A percentile compares a stretch with the other conserved stretches of the same genome.
Evolutionary conservation across 2,329 filamentous ascomycete species (phyloP).

Genomic region (Ophiostoma ulmi): DNA sequence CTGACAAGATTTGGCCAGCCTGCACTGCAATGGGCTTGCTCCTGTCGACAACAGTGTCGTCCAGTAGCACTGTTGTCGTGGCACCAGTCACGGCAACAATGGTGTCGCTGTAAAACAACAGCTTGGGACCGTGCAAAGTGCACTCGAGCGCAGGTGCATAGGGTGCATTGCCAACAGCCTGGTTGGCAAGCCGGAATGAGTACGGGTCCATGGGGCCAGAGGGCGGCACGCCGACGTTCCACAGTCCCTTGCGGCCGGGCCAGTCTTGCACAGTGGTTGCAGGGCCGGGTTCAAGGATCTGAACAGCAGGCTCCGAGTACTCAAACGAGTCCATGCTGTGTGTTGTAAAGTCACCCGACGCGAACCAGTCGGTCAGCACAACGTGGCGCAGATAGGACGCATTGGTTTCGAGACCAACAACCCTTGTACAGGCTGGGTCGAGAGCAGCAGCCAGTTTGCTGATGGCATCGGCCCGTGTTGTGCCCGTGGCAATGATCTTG

Average conservation of each 20-base stretch:
- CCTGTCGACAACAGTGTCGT: constrained; percentile 35
- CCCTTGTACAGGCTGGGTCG: constrained; percentile 23
- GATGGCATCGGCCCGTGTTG: constrained; percentile 39
- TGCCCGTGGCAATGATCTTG: constrained; percentile 53
- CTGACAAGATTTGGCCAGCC: not conserved
- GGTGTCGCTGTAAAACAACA: constrained; percentile 51
- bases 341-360: constrained; percentile 50
- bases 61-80: constrained; percentile 46
- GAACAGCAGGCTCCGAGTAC: constrained; percentile 47
- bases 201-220: constrained; percentile 58
- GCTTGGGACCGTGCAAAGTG: constrained; percentile 54
- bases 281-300: constrained; percentile 33
- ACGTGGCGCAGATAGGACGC: constrained; percentile 51
- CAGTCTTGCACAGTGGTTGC: constrained; percentile 38
- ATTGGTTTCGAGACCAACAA: constrained; percentile 50
- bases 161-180: constrained; percentile 52
- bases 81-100: constrained; percentile 55
- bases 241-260: constrained; percentile 51
- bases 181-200: constrained; percentile 54
- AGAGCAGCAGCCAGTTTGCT: constrained; percentile 35
- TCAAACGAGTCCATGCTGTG: constrained; percentile 49
- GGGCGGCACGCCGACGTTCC: constrained; percentile 51
- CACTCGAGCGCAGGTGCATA: constrained; percentile 54
- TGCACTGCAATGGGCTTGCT: not conserved
- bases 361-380: constrained; percentile 43